Base-by-base conservation (phyloP, 371 early-diverging fungal genomes). In the Mortierella sp. region DNA sequence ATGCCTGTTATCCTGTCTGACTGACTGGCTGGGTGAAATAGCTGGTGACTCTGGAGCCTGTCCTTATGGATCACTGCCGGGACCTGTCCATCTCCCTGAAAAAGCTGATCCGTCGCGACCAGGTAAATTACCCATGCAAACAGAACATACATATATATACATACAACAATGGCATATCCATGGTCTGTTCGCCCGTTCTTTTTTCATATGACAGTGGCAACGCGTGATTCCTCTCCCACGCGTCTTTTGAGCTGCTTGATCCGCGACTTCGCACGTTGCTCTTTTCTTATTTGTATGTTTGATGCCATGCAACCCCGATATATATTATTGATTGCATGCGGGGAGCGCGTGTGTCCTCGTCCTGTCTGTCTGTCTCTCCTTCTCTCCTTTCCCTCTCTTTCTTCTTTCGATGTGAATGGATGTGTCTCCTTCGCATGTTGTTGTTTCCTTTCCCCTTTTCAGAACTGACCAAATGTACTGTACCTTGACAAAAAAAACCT, bases 31-130 rank as follows among this genome's bases (percentile, higher is more conserved):
- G 58, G 58, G 55, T 13, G 10, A 16, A 24, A 19, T 70, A 73
- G 82, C 41, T 77, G 61, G 72, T 73, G 26, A 66, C 72, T 31
- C 68, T 82, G 29, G 82, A 82, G 82, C 82, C 82, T 29, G 68
- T 71, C 13, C 48, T 82, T 44, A 64, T 74, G 26, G 78, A 77
- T n/a, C 82, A 77, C 52, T 66, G 78, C 47, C 77, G 82, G 40
- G 78, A 77, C 47, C 37, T 82, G 63, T 31, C 74, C 50, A 52
- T 52, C 34, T 74, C 78, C 69, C 41, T 82, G 70, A 82, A 77
- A 68, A 82, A 82, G 75, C 48, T 82, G 53, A 71, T 71, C 24
- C 82, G 82, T 37, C 74, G 74, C 3, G 75, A 82, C 31, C 82
- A 82, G 82, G 82, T 77, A 77, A 74, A 48, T 53, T 45, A 11